Conservation (phyloP, 2,329 filamentous ascomycete genomes). For the Xylariaceae sp. region DNA sequence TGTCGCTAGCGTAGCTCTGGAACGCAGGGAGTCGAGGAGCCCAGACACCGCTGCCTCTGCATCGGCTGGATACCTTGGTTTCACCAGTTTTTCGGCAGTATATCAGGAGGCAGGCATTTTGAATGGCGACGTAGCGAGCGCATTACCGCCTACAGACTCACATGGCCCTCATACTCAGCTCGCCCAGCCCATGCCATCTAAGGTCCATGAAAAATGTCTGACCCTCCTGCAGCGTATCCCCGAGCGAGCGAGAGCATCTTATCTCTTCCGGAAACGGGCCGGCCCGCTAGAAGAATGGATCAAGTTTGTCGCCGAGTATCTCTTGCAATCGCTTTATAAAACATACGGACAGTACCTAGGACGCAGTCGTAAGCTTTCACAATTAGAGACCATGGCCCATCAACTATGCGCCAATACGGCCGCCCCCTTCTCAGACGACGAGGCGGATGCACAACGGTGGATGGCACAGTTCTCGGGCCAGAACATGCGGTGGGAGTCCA, state of each 20-base stretch:
- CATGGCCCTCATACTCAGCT: too few relatives aligned
- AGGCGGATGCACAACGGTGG: conserved; percentile 45
- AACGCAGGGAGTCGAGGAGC: neutral
- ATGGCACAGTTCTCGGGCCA: conserved; percentile 46
- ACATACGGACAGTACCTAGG: conserved; percentile 40
- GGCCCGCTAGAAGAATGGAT: conserved; percentile 37
- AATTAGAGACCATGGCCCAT: conserved; percentile 46
- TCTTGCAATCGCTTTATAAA: conserved; percentile 42
- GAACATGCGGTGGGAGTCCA: conserved; percentile 51
- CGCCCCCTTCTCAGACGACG: conserved; percentile 43
- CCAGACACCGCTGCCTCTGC: conserved; percentile 14
- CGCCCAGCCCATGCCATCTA: neutral
- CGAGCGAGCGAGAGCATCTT: neutral
- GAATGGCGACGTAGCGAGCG: conserved; percentile 29
- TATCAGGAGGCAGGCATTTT: conserved; percentile 44
- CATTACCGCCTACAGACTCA: conserved; percentile 45
- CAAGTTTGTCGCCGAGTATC: conserved; percentile 33
- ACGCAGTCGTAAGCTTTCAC: conserved; percentile 23
- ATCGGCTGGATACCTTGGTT: conserved; percentile 49
- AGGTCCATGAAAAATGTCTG: neutral
- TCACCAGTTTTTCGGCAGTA: conserved; percentile 50
- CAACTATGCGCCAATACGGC: conserved; percentile 47
- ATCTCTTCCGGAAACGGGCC: neutral
- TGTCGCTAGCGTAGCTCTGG: neutral
- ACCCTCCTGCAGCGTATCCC: neutral